phyloP scores from a whole-genome alignment of 192 early-diverging fungal genomes.

The Backusella circina region DNA sequence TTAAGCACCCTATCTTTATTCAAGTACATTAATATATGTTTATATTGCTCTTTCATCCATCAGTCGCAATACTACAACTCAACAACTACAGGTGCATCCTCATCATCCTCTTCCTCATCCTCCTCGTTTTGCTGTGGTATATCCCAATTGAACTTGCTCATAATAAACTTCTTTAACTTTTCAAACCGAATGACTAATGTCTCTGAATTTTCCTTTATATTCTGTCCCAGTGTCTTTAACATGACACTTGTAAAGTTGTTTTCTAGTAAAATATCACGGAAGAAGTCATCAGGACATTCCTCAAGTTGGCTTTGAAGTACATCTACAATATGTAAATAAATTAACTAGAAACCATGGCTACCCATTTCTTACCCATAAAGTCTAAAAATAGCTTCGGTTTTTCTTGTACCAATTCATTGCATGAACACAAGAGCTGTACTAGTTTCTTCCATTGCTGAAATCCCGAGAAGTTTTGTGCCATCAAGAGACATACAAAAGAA shows the following conservation, averaged over 20 bases:
- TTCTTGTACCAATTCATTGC: constrained; percentile 54
- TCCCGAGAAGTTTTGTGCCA: constrained; percentile 80
- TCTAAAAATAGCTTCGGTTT: constrained; percentile 47
- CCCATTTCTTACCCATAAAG: constrained; percentile 42
- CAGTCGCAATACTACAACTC: not conserved
- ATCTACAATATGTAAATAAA: constrained; percentile 28
- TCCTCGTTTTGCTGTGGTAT: constrained; percentile 18
- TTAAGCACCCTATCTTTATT: too few species aligned
- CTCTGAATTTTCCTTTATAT: not conserved
- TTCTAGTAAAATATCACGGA: constrained; percentile 59
- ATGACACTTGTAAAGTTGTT: constrained; percentile 57
- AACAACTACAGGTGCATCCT: constrained; percentile 27
- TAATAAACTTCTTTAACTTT: constrained; percentile 12
- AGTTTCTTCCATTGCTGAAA: constrained; percentile 86
- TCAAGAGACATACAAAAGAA: constrained; percentile 72
- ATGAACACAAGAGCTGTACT: constrained; percentile 65
- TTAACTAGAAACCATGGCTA: not conserved
- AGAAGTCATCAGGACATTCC: constrained; percentile 72
- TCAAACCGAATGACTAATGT: constrained; percentile 1
- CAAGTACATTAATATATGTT: not conserved
- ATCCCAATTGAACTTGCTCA: constrained; percentile 21
- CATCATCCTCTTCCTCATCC: constrained; percentile 16
- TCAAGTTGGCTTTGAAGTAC: constrained; percentile 55
- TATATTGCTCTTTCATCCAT: not conserved
- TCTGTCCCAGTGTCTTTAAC: constrained; percentile 28